Evolutionary conservation across 2,329 filamentous ascomycete species (phyloP).

Genomic region (Truncatella angustata): DNA sequence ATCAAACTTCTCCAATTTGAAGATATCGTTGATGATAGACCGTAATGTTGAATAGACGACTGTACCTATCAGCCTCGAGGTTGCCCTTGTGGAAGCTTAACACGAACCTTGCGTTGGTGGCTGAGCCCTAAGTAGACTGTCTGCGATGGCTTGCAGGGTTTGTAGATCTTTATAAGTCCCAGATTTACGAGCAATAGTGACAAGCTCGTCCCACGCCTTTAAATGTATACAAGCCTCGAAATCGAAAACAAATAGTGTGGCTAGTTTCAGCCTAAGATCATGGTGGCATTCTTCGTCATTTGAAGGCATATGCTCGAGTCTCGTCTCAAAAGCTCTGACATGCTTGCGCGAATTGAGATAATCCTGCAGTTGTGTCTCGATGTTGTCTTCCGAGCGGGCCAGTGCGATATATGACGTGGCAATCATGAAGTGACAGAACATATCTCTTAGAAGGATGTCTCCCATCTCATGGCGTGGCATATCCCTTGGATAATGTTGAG

Average conservation of each 20-base stretch:
- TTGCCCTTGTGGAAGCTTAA: background rate
- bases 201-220: conserved; percentile 65
- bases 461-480: conserved; percentile 36
- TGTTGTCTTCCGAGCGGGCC: conserved; percentile 49
- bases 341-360: conserved; percentile 64
- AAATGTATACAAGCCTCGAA: conserved; percentile 73
- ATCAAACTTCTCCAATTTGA: conserved; percentile 54
- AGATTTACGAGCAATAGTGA: conserved; percentile 55
- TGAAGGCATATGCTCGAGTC: conserved; percentile 37
- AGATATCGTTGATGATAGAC: conserved; percentile 69
- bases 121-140: conserved; percentile 57
- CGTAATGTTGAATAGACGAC: conserved; percentile 55
- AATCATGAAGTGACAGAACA: conserved; percentile 71
- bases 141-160: conserved; percentile 63
- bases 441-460: conserved; percentile 56
- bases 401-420: conserved; percentile 49
- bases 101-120: conserved; percentile 48
- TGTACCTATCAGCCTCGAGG: conserved; percentile 23
- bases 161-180: conserved; percentile 40
- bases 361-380: conserved; percentile 52
- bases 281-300: conserved; percentile 41
- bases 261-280: conserved; percentile 61
- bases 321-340: conserved; percentile 54
- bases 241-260: conserved; percentile 70
- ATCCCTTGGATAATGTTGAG: conserved; percentile 48